Base-by-base conservation (phyloP, 2,329 filamentous ascomycete species). In the Fusarium buxicola region DNA sequence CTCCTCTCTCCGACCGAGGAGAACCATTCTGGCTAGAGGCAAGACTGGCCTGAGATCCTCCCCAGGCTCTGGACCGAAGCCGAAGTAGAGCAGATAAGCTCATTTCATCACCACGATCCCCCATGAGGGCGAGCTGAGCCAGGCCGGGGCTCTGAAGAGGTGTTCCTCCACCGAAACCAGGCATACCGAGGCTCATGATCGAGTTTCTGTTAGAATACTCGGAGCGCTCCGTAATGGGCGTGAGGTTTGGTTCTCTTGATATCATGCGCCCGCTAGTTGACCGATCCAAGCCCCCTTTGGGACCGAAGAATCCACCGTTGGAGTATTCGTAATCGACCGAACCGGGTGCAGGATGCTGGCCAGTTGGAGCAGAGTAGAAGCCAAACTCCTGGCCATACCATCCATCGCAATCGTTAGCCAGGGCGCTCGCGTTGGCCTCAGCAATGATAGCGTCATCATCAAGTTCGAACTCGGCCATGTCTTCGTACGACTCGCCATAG, bases 351-450 rank as follows among this genome's bases (percentile, higher is more conserved):
- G 81, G 74, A 34, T 76, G 77, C 10, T 78, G 74, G 13, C 73
- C 73, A 6, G 77, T 66, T 1, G 86, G 84, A 2, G 82, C 81
- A 1, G 94, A 92, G 74, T 97, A 99, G 75, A 99, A 99, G 1
- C 93, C 94, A 72, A 99, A 99, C 74, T 99, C 95, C 67, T 93
- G 90, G 0, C 95, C 95, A 72, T 99, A 99, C 80, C 95, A 96
- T 1, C 92, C 94, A 63, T 97, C 94, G 7, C 89, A 89, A 71
- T 99, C 95, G 66, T 92, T 94, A 40, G 95, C 94, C 8, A 99
- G 82, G 2, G 91, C 95, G 73, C 95, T 94, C 1, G 94, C 94
- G 69, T 99, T 99, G 6, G 95, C 95, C 55, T 93, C 95, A 0
- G 94, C 94, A 58, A 99, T 96, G 68, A 98, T 95, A 28, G 89